Conservation (phyloP, 495 filamentous ascomycete species). For the Trichoderma orchidacearum region DNA sequence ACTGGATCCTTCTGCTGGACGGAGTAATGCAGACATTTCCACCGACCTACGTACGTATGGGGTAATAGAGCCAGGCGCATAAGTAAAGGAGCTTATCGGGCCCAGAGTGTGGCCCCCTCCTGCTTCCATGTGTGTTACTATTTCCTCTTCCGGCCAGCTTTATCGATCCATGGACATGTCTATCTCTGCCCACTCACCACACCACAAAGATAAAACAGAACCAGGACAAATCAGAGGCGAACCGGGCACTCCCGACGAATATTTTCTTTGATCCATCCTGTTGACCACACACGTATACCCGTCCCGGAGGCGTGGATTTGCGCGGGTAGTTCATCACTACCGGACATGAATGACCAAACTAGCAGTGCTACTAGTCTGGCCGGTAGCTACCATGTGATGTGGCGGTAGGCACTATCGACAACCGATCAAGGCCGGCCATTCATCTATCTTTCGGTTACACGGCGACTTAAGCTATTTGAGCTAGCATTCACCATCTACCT, state of each 20-base stretch:
- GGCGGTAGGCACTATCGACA: background rate
- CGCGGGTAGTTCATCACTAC: background rate
- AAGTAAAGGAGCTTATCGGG: background rate
- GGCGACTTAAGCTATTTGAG: background rate
- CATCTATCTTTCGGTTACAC: background rate
- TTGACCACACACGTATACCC: background rate
- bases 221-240: background rate
- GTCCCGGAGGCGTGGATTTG: background rate
- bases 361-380: background rate
- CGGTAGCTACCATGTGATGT: background rate
- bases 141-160: background rate
- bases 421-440: background rate
- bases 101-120: background rate
- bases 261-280: background rate
- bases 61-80: background rate
- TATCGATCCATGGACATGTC: background rate
- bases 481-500: background rate
- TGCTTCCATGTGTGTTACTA: background rate
- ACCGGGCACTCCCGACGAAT: background rate
- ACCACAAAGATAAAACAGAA: background rate
- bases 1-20: background rate
- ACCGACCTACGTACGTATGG: no score
- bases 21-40: no score
- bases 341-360: no score
- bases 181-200: background rate